Evolutionary conservation across 257 asterid genomes (phyloP).

Genomic region (Solanum gracilifrons): DNA sequence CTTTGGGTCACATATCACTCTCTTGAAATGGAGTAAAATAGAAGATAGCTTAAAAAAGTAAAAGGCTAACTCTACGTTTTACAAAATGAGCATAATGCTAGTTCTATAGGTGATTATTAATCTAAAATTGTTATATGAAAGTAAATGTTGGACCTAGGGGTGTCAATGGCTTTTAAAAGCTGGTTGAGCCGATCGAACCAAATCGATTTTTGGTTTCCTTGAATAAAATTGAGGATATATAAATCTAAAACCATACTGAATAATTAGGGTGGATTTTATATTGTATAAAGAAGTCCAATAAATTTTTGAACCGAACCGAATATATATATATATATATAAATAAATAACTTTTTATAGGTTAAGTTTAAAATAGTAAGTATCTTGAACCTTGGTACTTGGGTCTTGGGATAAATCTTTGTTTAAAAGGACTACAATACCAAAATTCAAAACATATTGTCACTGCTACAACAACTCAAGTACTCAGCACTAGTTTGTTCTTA

Average conservation of each 20-base stretch:
- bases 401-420: not conserved
- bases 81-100: not conserved
- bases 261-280: not conserved
- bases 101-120: not conserved
- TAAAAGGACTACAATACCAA: not conserved
- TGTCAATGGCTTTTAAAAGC: not conserved
- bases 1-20: not conserved
- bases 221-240: not conserved
- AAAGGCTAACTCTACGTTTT: not conserved
- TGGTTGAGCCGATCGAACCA: not conserved
- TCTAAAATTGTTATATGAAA: not conserved
- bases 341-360: no score
- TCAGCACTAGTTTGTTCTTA: not conserved
- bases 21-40: not conserved
- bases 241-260: not conserved
- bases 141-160: not conserved
- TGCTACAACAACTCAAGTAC: not conserved
- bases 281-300: no score
- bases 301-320: not conserved
- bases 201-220: not conserved
- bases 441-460: not conserved
- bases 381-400: not conserved
- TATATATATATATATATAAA: no score
- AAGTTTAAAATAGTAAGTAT: no score
- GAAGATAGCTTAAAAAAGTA: not conserved